Conservation (phyloP, 2,329 filamentous ascomycete species). For the Diaporthe caulivora region DNA sequence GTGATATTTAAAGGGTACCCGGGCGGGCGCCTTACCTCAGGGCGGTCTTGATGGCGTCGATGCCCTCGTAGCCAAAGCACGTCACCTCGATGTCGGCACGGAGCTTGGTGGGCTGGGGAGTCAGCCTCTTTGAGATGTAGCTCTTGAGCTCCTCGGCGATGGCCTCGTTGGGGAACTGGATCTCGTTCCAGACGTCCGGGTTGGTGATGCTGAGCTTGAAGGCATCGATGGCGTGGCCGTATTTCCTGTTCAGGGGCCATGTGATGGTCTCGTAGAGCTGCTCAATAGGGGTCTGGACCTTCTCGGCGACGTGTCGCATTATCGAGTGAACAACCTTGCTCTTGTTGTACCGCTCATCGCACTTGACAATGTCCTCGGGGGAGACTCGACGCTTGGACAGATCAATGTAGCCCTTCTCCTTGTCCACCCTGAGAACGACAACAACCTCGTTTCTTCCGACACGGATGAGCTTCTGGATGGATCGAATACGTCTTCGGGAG, state of each 20-base stretch:
- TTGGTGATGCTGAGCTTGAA: constrained; percentile 99
- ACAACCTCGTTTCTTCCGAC: constrained; percentile 99
- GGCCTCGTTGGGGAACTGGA: constrained; percentile 86
- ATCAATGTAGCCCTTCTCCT: constrained; percentile 99
- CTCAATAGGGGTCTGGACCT: constrained; percentile 95
- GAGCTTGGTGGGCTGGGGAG: constrained; percentile 98
- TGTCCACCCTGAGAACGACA: constrained; percentile 97
- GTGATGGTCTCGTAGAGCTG: constrained; percentile 92
- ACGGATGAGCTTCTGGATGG: constrained; percentile 98
- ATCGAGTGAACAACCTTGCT: constrained; percentile 99
- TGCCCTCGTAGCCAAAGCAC: constrained; percentile 96
- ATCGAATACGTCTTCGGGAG: constrained; percentile 96
- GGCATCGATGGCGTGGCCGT: constrained; percentile 94
- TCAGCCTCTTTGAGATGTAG: constrained; percentile 97
- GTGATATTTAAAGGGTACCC: not conserved
- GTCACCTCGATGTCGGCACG: constrained; percentile 97
- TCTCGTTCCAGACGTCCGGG: constrained; percentile 94
- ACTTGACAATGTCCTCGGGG: constrained; percentile 97
- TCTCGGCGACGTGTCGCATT: constrained; percentile 96
- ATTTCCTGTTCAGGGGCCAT: constrained; percentile 98
- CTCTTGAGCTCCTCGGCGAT: constrained; percentile 91
- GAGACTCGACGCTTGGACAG: constrained; percentile 98
- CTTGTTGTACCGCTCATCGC: constrained; percentile 99
- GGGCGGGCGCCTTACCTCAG: constrained; percentile 68
- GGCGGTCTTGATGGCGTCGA: constrained; percentile 96